Conservation (phyloP, 2,329 filamentous ascomycete genomes). For the Xylaria sp. region DNA sequence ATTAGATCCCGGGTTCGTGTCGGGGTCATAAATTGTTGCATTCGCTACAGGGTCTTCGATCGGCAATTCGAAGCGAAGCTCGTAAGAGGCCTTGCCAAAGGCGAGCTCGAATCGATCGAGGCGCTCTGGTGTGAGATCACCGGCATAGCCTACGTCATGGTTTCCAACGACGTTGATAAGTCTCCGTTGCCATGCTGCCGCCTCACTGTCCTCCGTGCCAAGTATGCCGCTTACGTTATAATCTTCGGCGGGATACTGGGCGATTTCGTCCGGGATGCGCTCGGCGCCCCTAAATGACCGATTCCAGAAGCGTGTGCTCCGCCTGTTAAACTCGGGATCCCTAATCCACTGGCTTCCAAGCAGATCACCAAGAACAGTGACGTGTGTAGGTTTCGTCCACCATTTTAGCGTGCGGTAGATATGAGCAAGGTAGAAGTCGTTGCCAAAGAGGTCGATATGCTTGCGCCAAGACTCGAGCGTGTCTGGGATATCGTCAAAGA, state of each 20-base stretch:
- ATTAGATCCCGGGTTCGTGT: constrained; percentile 58
- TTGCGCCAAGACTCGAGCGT: constrained; percentile 77
- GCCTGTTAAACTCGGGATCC: constrained; percentile 81
- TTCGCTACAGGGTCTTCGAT: constrained; percentile 54
- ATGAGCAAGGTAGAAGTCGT: constrained; percentile 94
- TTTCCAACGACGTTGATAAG: constrained; percentile 94
- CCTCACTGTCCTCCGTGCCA: constrained; percentile 58
- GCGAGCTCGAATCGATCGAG: constrained; percentile 83
- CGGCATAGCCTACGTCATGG: constrained; percentile 96
- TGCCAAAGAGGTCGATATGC: constrained; percentile 86
- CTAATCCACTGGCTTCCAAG: constrained; percentile 95
- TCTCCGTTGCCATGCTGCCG: constrained; percentile 73
- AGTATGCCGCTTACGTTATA: constrained; percentile 64
- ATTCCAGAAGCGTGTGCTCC: constrained; percentile 82
- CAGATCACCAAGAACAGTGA: constrained; percentile 89
- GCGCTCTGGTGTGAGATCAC: constrained; percentile 82
- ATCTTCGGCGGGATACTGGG: constrained; percentile 59
- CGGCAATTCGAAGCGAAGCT: constrained; percentile 77
- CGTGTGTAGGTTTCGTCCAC: constrained; percentile 88
- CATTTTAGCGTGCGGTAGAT: constrained; percentile 86
- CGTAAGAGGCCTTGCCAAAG: constrained; percentile 93
- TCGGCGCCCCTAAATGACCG: constrained; percentile 77
- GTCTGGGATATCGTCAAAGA: constrained; percentile 74
- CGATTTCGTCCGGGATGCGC: constrained; percentile 69
- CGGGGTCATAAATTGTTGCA: constrained; percentile 56